Evolutionary conservation across 2,329 filamentous ascomycete species (phyloP), one percentile per base, ranked within the genome.

Genomic region (Macrophomina tecta): DNA sequence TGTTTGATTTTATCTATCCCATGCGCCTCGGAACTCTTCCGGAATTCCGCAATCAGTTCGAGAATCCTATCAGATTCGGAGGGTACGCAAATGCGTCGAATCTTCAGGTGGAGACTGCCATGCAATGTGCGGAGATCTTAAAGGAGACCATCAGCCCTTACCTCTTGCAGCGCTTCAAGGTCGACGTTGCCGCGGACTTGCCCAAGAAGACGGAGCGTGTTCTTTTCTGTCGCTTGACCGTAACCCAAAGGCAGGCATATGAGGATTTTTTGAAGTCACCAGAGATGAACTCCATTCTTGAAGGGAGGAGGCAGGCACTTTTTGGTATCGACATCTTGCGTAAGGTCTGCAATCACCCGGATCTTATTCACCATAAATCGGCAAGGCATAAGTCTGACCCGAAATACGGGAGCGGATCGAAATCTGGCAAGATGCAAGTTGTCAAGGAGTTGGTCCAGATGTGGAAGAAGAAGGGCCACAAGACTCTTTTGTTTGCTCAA

Each of bases 331-430:
- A 97, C 72, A 91, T 94, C 32, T 82, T 99, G 46, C 90, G 95
- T 62, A 99, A 99, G 79, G 94, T 99, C 65, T 98, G 94, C 82
- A 99, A 99, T 70, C 96, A 99, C 73, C 95, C 96, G 0, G 95
- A 99, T 79, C 83, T 99, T 1, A 82, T 91, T 1, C 89, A 95
- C 72, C 91, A 89, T 72, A 64, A 67, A 32, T 56, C 45, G 4
- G 18, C 23, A 7, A 42, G 52, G 12, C 42, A 60, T 23, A 34
- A 34, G 4, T 34, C 49, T 1, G 58, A 67, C 14, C 51, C 66
- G 2, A 87, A 86, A 72, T 98, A 94, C 82, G 95, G 95, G 3
- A 88, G 85, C 69, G 86, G 89, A 0, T 86, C 85, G 56, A 91
- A 94, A 72, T 98, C 94, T 2, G 94, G 94, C 2, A 99, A 99